Conservation (phyloP, 2,329 filamentous ascomycete species). For the Ceratocystis alfenasii region DNA sequence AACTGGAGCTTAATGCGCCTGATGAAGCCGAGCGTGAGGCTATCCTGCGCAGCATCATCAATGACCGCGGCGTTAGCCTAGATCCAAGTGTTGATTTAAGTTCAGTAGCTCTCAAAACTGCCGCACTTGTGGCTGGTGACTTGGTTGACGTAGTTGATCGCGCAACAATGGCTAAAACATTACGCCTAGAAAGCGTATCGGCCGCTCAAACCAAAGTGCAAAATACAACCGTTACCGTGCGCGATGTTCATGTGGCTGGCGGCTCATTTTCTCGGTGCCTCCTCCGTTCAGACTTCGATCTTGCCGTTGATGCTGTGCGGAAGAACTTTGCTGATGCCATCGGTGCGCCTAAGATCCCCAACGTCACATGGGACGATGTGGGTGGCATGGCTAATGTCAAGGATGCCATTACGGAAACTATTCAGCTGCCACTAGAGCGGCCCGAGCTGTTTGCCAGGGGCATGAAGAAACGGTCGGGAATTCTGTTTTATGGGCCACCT, state of each 20-base stretch:
- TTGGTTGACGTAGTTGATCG: slow-evolving; percentile 88
- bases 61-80: slow-evolving; percentile 62
- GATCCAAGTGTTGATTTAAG: slow-evolving; percentile 74
- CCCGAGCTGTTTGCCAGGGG: slow-evolving; percentile 93
- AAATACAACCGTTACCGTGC: slow-evolving; percentile 44
- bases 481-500: slow-evolving; percentile 82
- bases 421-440: slow-evolving; percentile 79
- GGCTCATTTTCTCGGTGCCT: slow-evolving; percentile 68
- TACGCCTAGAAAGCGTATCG: slow-evolving; percentile 53
- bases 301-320: slow-evolving; percentile 86
- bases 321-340: slow-evolving; percentile 98
- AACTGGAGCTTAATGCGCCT: slow-evolving; percentile 84
- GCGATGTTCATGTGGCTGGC: slow-evolving; percentile 80
- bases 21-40: slow-evolving; percentile 87
- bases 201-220: slow-evolving; percentile 32
- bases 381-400: slow-evolving; percentile 89
- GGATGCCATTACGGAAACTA: slow-evolving; percentile 92
- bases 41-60: slow-evolving; percentile 67
- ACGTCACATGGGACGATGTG: slow-evolving; percentile 92
- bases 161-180: slow-evolving; percentile 63
- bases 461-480: slow-evolving; percentile 94
- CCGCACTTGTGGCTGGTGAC: slow-evolving; percentile 86
- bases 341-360: slow-evolving; percentile 93
- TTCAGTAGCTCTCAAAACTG: slow-evolving; percentile 84
- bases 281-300: slow-evolving; percentile 72